Conservation (phyloP, 2,329 filamentous ascomycete genomes). For the Ceratocystis papillata region DNA sequence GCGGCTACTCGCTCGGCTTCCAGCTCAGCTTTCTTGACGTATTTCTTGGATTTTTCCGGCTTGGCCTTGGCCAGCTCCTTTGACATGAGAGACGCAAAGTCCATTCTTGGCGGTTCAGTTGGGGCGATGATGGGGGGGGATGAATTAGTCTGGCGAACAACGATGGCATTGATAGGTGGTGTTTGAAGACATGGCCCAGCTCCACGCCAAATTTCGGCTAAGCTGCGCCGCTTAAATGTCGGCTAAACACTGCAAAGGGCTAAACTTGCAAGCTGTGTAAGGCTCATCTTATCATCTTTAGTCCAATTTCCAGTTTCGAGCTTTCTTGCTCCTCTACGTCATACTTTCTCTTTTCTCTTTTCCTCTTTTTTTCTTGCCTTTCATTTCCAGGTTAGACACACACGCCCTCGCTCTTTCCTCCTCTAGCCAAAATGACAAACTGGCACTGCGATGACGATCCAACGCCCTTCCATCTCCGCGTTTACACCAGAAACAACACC, state of each 20-base stretch:
- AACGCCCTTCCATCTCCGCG: conserved; percentile 71
- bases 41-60: conserved; percentile 52
- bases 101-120: conserved; percentile 49
- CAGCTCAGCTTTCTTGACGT: conserved; percentile 70
- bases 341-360: neutral
- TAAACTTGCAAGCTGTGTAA: neutral
- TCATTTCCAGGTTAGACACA: too few species aligned
- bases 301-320: too few species aligned
- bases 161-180: neutral
- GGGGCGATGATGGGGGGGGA: neutral
- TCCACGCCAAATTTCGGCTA: too few species aligned
- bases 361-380: too few species aligned
- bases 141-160: neutral
- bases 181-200: too few species aligned
- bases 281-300: too few species aligned
- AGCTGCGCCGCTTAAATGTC: conserved; percentile 13
- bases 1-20: conserved; percentile 71
- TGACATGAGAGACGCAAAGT: conserved; percentile 89
- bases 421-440: conserved; percentile 26
- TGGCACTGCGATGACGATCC: conserved; percentile 32
- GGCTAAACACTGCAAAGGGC: neutral
- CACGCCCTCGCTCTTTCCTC: too few species aligned
- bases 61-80: conserved; percentile 82
- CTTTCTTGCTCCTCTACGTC: conserved; percentile 3
- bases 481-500: conserved; percentile 66